phyloP scores from a whole-genome alignment of 164 flowering plant genomes.

The Aristolochia fimbriata region DNA sequence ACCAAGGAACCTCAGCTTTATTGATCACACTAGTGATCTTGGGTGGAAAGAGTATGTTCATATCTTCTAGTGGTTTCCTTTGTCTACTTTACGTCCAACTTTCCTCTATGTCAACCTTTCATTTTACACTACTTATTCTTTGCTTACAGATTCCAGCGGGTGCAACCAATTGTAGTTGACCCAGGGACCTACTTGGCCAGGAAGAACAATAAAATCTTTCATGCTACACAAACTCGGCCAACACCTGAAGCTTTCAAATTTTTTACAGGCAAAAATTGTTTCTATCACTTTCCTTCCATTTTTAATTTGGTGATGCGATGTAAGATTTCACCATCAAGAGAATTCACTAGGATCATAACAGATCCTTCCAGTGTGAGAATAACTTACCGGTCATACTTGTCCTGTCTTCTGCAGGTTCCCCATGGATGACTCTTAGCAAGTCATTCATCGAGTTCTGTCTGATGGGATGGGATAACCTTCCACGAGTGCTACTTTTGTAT shows the following conservation, averaged over 20 bases:
- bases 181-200: conserved; percentile 74
- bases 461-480: conserved; percentile 93
- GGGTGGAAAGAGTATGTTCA: conserved; percentile 97
- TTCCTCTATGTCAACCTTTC: not conserved
- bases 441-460: conserved; percentile 73
- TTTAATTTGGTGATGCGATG: too few relatives aligned
- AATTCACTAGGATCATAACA: too few relatives aligned
- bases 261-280: conserved; percentile 59
- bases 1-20: conserved; percentile 74
- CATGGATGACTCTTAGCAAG: conserved; percentile 74
- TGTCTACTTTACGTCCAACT: not conserved
- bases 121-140: not conserved
- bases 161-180: conserved; percentile 71
- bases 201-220: conserved; percentile 58
- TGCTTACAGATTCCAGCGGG: conserved; percentile 44
- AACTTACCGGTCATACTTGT: not conserved
- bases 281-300: too few relatives aligned
- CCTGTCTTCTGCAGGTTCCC: conserved; percentile 57
- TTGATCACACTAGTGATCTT: conserved; percentile 92
- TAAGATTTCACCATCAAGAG: too few relatives aligned
- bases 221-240: conserved; percentile 74
- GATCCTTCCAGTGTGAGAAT: not conserved
- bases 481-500: conserved; percentile 83
- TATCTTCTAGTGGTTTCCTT: not conserved
- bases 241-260: conserved; percentile 79